phyloP scores from a whole-genome alignment of 371 early-diverging fungal genomes.

The Mucor plumbeus region DNA sequence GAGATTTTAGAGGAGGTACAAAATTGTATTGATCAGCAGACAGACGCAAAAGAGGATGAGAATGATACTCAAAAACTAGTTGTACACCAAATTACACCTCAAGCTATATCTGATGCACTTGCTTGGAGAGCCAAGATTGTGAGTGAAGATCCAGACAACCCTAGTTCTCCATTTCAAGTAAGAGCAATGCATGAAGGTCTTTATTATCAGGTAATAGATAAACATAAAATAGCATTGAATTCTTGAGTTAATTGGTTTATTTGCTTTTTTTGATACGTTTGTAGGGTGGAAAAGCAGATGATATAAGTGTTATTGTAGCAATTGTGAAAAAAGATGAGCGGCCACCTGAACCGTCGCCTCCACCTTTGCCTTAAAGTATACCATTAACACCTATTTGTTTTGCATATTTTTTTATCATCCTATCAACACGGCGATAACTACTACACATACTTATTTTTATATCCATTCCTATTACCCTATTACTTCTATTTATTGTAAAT shows the following conservation, averaged over 20 bases:
- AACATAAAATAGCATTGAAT: not conserved
- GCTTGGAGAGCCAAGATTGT: slow-evolving; percentile 74
- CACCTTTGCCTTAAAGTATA: slow-evolving; percentile 25
- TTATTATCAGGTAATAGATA: slow-evolving; percentile 55
- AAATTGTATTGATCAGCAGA: slow-evolving; percentile 34
- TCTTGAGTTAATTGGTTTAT: slow-evolving; percentile 23
- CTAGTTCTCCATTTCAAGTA: slow-evolving; percentile 83
- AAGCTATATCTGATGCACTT: slow-evolving; percentile 73
- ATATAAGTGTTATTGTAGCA: slow-evolving; percentile 78
- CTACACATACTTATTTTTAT: not conserved
- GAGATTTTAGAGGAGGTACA: slow-evolving; percentile 68
- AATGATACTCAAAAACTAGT: slow-evolving; percentile 32
- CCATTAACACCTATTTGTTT: not conserved
- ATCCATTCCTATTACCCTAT: not conserved
- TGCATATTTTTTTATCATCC: slow-evolving; percentile 9
- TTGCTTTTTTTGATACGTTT: slow-evolving; percentile 12
- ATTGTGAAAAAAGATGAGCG: slow-evolving; percentile 52
- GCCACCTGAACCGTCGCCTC: slow-evolving; percentile 30
- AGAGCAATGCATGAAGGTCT: slow-evolving; percentile 77
- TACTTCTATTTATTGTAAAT: slow-evolving; percentile 1
- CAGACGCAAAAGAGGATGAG: slow-evolving; percentile 47
- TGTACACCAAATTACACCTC: slow-evolving; percentile 65
- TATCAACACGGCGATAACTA: not conserved
- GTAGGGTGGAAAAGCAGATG: slow-evolving; percentile 83
- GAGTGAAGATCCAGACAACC: slow-evolving; percentile 73